Conservation (phyloP, 2,329 filamentous ascomycete species). For the Tolypocladium cylindrosporum region DNA sequence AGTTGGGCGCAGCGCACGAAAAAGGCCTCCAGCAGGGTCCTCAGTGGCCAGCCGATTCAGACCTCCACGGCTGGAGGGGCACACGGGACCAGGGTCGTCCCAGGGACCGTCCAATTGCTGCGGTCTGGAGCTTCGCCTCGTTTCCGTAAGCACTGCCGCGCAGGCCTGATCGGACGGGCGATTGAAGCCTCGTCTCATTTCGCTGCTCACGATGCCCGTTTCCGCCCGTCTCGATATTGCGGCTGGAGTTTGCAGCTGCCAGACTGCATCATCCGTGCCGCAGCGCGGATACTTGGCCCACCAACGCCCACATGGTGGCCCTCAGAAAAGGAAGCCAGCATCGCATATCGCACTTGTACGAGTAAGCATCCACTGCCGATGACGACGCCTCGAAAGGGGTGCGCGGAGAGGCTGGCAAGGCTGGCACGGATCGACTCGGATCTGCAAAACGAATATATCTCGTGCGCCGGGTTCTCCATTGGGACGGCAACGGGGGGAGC, state of each 20-base stretch:
- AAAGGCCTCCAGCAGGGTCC: not conserved
- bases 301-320: not conserved
- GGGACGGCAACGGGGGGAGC: not conserved
- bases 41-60: not conserved
- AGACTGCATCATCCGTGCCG: not conserved
- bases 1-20: not conserved
- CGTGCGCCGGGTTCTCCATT: not conserved
- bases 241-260: not conserved
- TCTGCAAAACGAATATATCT: not conserved
- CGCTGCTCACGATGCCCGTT: not conserved
- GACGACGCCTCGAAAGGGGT: slow-evolving; percentile 1
- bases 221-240: not conserved
- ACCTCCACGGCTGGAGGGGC: not conserved
- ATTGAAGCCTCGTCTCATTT: not conserved
- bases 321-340: not conserved
- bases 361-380: not conserved
- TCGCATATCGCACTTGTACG: not conserved
- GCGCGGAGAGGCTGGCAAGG: not conserved
- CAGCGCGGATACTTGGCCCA: not conserved
- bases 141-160: not conserved
- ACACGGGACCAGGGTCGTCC: not conserved
- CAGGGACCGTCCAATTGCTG: not conserved
- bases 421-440: not conserved
- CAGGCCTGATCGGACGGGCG: too few species aligned
- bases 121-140: not conserved